phyloP scores from a whole-genome alignment of 768 basidiomycete genomes.

The Dictyophora rubrovolvata region DNA sequence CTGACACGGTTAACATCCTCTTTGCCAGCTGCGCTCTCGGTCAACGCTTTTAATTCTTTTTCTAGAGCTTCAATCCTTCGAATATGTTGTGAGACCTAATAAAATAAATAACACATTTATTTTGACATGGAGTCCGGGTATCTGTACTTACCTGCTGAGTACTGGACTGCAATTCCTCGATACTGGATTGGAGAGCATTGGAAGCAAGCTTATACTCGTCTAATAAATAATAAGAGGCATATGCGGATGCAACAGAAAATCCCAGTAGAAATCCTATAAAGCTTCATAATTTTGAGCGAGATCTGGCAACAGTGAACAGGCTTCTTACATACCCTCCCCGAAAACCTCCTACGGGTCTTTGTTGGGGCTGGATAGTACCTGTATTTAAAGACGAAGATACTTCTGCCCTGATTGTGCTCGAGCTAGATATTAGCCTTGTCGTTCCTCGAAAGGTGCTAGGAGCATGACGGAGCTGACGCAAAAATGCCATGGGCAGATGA shows the following conservation, averaged over 20 bases:
- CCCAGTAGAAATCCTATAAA: conserved; percentile 82
- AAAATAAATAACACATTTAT: background rate
- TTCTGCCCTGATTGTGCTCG: conserved; percentile 18
- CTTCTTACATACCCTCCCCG: conserved; percentile 28
- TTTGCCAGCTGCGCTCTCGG: conserved; percentile 55
- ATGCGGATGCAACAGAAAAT: conserved; percentile 80
- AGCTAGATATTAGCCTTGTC: conserved; percentile 1
- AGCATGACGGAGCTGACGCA: background rate
- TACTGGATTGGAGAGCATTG: conserved; percentile 76
- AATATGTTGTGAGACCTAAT: conserved; percentile 73
- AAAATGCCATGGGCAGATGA: background rate
- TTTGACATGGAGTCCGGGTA: background rate
- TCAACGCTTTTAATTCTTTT: conserved; percentile 74
- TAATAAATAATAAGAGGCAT: conserved; percentile 77
- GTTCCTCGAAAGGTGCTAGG: background rate
- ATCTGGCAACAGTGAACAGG: conserved; percentile 5
- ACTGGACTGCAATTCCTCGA: conserved; percentile 75
- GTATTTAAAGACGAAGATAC: conserved; percentile 16
- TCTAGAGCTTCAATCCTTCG: conserved; percentile 79
- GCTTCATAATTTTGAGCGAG: conserved; percentile 26
- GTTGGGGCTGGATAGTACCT: conserved; percentile 45
- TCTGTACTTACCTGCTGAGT: conserved; percentile 55
- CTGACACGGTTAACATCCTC: conserved; percentile 71
- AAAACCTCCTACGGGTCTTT: conserved; percentile 62
- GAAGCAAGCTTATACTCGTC: conserved; percentile 89